These are phyloP conservation scores for Candida bentonensis DNA, from an alignment of 805 yeast species.

Conservation along the genomic window DNA sequence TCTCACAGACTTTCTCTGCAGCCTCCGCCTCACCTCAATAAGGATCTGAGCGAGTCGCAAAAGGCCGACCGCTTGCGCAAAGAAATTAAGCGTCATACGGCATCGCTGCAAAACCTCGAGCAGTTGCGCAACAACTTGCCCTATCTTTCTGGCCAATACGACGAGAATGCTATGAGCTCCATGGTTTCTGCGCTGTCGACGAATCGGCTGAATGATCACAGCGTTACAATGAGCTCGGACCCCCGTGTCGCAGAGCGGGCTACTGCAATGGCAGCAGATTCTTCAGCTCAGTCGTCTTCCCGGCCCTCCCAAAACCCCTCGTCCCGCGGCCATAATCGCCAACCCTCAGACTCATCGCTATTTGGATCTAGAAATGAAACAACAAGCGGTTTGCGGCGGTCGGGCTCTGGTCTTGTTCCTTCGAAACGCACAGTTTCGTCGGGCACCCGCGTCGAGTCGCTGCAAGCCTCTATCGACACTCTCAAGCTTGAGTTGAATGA, in stretches of 20 bases:
- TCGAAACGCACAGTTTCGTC: not conserved
- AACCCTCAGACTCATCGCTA: not conserved
- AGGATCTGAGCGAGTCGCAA: not conserved
- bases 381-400: not conserved
- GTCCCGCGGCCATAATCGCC: not conserved
- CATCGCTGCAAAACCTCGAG: slow-evolving; percentile 1
- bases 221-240: no score
- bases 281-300: not conserved
- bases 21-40: not conserved
- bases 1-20: not conserved
- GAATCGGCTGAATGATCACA: not conserved
- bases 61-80: not conserved
- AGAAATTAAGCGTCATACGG: not conserved
- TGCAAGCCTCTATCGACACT: slow-evolving; percentile 38
- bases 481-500: slow-evolving; percentile 35
- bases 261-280: no score
- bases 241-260: no score
- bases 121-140: not conserved
- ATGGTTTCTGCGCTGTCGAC: not conserved
- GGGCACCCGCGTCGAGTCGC: slow-evolving; percentile 21
- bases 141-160: not conserved
- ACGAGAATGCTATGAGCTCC: not conserved
- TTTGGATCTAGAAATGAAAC: not conserved
- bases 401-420: not conserved
- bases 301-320: not conserved